Base-by-base conservation (phyloP, 2,329 filamentous ascomycete genomes). In the Colletotrichum tropicicola region DNA sequence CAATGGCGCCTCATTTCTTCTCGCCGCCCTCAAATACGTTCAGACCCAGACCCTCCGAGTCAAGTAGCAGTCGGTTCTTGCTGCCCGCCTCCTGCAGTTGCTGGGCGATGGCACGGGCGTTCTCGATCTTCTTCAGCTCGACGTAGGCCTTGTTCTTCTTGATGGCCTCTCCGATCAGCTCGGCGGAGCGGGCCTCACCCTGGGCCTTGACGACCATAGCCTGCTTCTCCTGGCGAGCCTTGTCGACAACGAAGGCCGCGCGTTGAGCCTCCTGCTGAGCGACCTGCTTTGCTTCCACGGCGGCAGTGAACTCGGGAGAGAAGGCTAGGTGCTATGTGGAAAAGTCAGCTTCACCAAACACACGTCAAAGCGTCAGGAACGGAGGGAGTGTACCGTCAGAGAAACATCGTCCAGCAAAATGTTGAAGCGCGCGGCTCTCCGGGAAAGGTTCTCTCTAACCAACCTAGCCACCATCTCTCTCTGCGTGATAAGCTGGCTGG, bases 111-210 rank as follows among this genome's bases (percentile, higher is more conserved):
- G 89, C 87, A 70, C 93, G 88, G 6, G 96, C 96, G 74, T 98
- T 99, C 84, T 99, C 96, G 73, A 99, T 97, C 86, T 97, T 96
- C 83, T 97, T 93, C 76, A 99, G 88, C 81, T 98, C 96, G 69
- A 99, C 89, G 79, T 99, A 99, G 70, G 93, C 92, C 83, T 94
- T 92, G 85, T 88, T 97, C 91, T 98, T 99, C 92, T 98, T 99
- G 89, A 99, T 97, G 67, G 96, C 96, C 56, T 99, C 96, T 80
- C 96, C 96, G 74, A 99, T 98, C 69, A 99, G 90, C 83, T 99
- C 94, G 48, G 96, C 96, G 39, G 96, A 98, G 70, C 96, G 92
- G 52, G 96, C 96, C 84, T 99, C 96, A 93, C 96, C 96, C 89
- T 98, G 96, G 4, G 96, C 96, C 82, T 94, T 93, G 76, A 99